Percentiles rank a stretch among this genome's conserved stretches.
These are phyloP conservation scores for Teratosphaeria epicoccoides DNA, from an alignment of 2,329 filamentous ascomycete genomes.

Conservation along the genomic window DNA sequence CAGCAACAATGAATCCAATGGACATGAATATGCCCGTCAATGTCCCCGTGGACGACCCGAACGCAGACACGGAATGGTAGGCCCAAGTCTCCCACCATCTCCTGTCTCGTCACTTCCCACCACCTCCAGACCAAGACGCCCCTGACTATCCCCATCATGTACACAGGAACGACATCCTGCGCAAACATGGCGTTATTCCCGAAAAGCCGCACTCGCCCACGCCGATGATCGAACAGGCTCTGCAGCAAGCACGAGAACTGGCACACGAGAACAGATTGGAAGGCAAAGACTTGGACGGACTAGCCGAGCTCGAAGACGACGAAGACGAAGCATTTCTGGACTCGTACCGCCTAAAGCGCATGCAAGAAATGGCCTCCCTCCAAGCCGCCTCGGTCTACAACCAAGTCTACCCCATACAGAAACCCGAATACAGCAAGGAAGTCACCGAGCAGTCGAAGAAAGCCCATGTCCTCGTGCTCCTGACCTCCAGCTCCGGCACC, in stretches of 20 bases:
- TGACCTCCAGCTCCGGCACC: slow-evolving; percentile 65
- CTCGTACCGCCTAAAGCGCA: slow-evolving; percentile 73
- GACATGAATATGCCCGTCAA: slow-evolving; percentile 47
- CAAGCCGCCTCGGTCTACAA: slow-evolving; percentile 72
- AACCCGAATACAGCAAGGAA: slow-evolving; percentile 82
- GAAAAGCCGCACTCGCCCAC: slow-evolving; percentile 94
- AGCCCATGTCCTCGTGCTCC: slow-evolving; percentile 59
- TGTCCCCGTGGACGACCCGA: slow-evolving; percentile 88
- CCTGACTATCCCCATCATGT: neutral
- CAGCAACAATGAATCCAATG: neutral
- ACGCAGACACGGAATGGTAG: slow-evolving; percentile 96
- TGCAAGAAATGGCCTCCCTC: slow-evolving; percentile 68
- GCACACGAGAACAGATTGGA: slow-evolving; percentile 89
- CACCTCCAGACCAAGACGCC: neutral
- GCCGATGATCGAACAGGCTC: slow-evolving; percentile 88
- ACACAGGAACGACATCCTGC: slow-evolving; percentile 89
- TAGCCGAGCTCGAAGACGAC: slow-evolving; percentile 86
- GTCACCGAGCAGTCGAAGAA: slow-evolving; percentile 82
- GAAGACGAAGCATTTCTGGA: slow-evolving; percentile 91
- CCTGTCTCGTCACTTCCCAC: neutral
- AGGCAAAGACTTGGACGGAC: slow-evolving; percentile 86
- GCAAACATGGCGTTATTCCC: slow-evolving; percentile 94
- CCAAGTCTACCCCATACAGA: slow-evolving; percentile 84
- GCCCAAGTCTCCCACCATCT: slow-evolving; percentile 7
- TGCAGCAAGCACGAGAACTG: slow-evolving; percentile 68